A percentile compares a stretch with the other conserved stretches of the same genome.
These are phyloP conservation scores for Solanum pennellii DNA, from an alignment of 257 asterid species.

Conservation along the genomic window DNA sequence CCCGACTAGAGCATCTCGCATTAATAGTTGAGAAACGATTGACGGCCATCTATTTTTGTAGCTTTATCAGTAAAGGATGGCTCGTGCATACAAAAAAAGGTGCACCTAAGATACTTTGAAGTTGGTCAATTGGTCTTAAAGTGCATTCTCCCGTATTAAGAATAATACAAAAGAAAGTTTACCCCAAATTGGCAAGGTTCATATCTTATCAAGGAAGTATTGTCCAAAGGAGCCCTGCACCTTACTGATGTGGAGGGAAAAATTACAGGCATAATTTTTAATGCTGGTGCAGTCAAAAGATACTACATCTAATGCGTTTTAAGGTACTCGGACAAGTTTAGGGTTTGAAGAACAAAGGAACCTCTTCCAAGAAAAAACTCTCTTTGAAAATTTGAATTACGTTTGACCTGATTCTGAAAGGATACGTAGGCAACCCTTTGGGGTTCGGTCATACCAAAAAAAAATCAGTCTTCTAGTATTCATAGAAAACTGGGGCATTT, in stretches of 20 bases:
- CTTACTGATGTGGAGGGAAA: background rate
- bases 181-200: background rate
- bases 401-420: background rate
- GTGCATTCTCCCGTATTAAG: background rate
- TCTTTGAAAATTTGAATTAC: background rate
- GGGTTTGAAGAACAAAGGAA: background rate
- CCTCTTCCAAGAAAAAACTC: background rate
- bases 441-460: background rate
- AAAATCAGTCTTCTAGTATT: no score
- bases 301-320: background rate
- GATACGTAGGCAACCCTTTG: background rate
- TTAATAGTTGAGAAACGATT: background rate
- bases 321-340: background rate
- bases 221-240: background rate
- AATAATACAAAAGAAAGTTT: background rate
- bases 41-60: background rate
- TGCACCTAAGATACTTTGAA: background rate
- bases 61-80: background rate
- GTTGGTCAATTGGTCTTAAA: background rate
- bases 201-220: background rate
- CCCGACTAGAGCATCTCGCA: background rate
- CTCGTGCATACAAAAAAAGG: background rate
- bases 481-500: no score
- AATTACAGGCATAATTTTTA: background rate
- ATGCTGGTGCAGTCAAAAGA: background rate